phyloP scores from a whole-genome alignment of 1,284 basidiomycete genomes.

The Ceratobasidium sp. region DNA sequence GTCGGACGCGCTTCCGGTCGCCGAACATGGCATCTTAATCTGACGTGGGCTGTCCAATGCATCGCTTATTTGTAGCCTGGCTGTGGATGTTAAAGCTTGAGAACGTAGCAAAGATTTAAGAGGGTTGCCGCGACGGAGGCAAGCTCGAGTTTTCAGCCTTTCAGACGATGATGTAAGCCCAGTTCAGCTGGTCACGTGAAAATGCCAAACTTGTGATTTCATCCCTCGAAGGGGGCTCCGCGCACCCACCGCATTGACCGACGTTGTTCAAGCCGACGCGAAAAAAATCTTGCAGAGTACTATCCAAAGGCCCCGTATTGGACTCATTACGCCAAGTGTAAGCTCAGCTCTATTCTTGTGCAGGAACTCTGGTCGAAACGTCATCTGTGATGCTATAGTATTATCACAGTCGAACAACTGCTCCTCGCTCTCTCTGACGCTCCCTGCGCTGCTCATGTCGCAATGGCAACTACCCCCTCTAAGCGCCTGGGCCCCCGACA shows the following conservation, averaged over 20 bases:
- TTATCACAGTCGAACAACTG: neutral
- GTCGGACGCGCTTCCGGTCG: no score
- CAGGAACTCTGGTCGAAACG: conserved; percentile 16
- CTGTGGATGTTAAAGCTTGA: no score
- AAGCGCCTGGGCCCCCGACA: conserved; percentile 22
- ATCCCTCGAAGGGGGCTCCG: neutral
- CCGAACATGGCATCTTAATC: no score
- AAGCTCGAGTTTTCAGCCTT: neutral
- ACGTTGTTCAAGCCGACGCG: neutral
- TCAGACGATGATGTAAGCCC: conserved; percentile 10
- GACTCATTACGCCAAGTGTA: neutral
- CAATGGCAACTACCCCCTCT: conserved; percentile 18
- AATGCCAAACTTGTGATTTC: conserved; percentile 20
- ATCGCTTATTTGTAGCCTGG: no score
- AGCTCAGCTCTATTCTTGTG: conserved; percentile 21
- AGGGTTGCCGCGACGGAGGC: no score
- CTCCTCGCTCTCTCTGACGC: neutral
- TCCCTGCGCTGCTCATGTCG: conserved; percentile 25
- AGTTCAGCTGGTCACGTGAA: neutral
- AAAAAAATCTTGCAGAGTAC: neutral
- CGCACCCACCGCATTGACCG: neutral
- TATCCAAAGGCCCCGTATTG: neutral
- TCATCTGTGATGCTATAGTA: conserved; percentile 13
- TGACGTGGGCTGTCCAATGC: no score
- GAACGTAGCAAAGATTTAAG: no score